Evolutionary conservation across 257 asterid species (phyloP).

Genomic region (Cordia subcordata): DNA sequence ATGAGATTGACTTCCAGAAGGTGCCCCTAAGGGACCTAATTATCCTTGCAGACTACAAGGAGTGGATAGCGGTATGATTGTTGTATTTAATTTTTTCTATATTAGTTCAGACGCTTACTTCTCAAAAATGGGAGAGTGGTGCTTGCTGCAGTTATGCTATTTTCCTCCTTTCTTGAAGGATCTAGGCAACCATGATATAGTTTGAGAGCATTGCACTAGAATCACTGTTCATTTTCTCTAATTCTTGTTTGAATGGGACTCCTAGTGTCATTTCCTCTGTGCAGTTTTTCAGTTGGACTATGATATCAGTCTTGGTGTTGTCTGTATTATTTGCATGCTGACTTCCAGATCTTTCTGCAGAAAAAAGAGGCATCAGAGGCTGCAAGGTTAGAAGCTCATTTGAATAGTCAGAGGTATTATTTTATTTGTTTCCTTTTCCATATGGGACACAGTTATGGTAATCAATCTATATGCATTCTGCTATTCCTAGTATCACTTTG

Average conservation of each 20-base stretch:
- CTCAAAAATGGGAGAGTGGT: too few relatives aligned
- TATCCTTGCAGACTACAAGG: constrained; percentile 76
- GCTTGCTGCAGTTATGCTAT: too few relatives aligned
- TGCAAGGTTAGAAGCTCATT: constrained; percentile 32
- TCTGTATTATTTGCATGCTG: constrained; percentile 10
- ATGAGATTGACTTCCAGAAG: constrained; percentile 54
- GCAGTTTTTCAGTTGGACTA: background rate
- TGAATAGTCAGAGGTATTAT: constrained; percentile 48
- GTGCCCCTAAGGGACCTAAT: constrained; percentile 74
- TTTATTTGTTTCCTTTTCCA: constrained; percentile 1
- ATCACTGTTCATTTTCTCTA: too few relatives aligned
- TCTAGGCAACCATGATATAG: too few relatives aligned
- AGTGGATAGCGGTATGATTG: constrained; percentile 28
- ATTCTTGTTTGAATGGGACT: too few relatives aligned
- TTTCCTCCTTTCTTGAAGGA: too few relatives aligned
- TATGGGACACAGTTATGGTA: background rate
- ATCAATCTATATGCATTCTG: background rate
- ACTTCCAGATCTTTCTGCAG: constrained; percentile 33
- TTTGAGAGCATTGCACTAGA: too few relatives aligned
- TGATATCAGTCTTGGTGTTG: constrained; percentile 2
- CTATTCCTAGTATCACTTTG: background rate
- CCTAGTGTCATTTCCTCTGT: too few relatives aligned
- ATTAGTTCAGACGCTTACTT: too few relatives aligned
- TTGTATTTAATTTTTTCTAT: constrained; percentile 1
- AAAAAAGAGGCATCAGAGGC: constrained; percentile 50